Evolutionary conservation across 2,329 filamentous ascomycete genomes (phyloP), one percentile per base, ranked within the genome.

Genomic region (Diaporthe australafricana): DNA sequence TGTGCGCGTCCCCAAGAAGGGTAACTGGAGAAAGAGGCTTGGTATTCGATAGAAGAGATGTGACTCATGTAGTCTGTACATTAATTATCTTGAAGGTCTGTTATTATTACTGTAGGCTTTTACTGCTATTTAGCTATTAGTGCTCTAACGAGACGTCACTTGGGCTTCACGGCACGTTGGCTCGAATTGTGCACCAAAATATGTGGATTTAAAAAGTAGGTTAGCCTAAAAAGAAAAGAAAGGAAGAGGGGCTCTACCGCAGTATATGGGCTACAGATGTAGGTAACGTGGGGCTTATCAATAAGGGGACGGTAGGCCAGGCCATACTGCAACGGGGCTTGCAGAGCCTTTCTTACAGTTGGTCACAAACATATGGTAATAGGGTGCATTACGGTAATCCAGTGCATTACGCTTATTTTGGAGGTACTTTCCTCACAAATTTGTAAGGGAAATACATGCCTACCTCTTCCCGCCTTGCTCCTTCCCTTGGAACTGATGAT

Each of bases 1-100:
- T 76, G 80, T 77, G 4, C 73, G 81, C 25, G 80, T 83, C 47
- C 81, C 81, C 12, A 83, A 82, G 77, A 77, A 76, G n/a, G 78
- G 68, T 65, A 72, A 75, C 68, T 69, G n/a, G 62, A 72, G 69
- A 50, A 68, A 57, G 47, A 27, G n/a, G 52, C 55, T 22, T 22
- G 40, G 48, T 14, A 48, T 32, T 40, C 55, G 55, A 56, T 30
- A 25, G 56, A 30, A n/a, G 4, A 12, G 32, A 4, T 38, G 32
- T 25, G 25, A 30, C n/a, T 35, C 20, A 32, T 55, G 17, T 35
- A 27, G 52, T 35, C 17, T 35, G 9, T 55, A n/a, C 20, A 22
- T 35, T 17, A 35, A 5, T 55, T 55, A 55, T 32, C 27, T 32
- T 12, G 8, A 53, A 53, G 16, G 0, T 53, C 50, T 55, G 52